Evolutionary conservation across 129 eudicot species (phyloP), one percentile per base, ranked within the genome.

Genomic region (Saussurea involucrata): DNA sequence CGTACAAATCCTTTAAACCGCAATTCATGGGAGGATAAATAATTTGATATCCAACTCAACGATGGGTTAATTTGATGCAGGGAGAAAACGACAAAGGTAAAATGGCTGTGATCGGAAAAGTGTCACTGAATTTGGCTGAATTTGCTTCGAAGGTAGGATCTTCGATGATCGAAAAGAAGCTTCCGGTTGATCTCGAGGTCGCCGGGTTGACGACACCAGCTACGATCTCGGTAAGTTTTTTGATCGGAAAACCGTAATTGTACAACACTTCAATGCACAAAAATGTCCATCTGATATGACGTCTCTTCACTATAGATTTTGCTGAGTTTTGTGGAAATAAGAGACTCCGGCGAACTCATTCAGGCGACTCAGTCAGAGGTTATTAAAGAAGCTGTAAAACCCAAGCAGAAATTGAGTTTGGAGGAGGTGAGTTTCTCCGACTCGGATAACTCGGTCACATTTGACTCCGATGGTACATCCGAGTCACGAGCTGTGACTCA

Each of bases 81-180:
- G 90, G 88, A 58, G 80, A 85, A 29, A 66, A 71, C 60, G 85
- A 73, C 22, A 87, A 74, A 79, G 86, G 71, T 13, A 92, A 85
- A 82, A 63, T 67, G 89, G 42, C 66, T 53, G 88, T 65, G 73
- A 78, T 82, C 7, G 97, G 95, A 31, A 86, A 86, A 70, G 87
- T 31, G 24, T 74, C 86, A 36, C 22, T 92, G 15, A 75, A 92
- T 63, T 63, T 92, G 55, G 86, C 89, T 1, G 95, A 86, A 76
- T 61, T 87, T 46, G 88, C 75, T 77, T 72, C 83, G 55, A 82
- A 77, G 2, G 66, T 40, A 71, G 83, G 82, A 32, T 77, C 77
- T 24, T 72, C 75, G 3, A 40, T 75, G 65, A 85, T 89, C 18
- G 83, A 79, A 44, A 73, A 28, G 58, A 84, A 84, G 78, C 73